phyloP scores from a whole-genome alignment of 768 basidiomycete species.

The Crepidotus variabilis region DNA sequence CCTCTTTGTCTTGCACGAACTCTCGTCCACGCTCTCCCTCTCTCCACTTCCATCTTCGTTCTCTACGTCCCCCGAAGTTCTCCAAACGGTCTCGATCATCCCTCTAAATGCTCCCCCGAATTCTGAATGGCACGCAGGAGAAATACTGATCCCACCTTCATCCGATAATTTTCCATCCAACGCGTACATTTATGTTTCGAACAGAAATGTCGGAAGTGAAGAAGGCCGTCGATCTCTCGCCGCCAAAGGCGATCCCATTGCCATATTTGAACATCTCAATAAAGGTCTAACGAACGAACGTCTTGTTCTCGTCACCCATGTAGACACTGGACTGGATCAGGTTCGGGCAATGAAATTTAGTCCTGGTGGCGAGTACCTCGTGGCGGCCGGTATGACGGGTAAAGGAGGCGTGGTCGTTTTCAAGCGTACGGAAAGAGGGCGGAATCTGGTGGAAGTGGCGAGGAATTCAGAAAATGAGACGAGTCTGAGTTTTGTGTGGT shows the following conservation, averaged over 20 bases:
- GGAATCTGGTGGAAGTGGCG: constrained; percentile 47
- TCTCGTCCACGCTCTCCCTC: constrained; percentile 52
- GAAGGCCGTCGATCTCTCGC: too few species aligned
- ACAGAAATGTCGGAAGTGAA: constrained; percentile 59
- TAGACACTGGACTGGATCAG: constrained; percentile 62
- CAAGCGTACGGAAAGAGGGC: constrained; percentile 51
- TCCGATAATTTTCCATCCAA: constrained; percentile 40
- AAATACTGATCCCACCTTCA: constrained; percentile 56
- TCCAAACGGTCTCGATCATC: constrained; percentile 45
- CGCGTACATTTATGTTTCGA: constrained; percentile 65
- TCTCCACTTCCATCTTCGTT: constrained; percentile 51
- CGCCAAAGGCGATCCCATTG: constrained; percentile 58
- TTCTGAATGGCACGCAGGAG: constrained; percentile 48
- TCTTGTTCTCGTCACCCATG: constrained; percentile 39
- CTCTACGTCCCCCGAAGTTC: too few species aligned
- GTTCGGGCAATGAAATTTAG: constrained; percentile 66
- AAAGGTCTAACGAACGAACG: constrained; percentile 26
- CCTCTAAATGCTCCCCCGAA: constrained; percentile 30
- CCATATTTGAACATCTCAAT: constrained; percentile 50
- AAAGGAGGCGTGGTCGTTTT: constrained; percentile 53
- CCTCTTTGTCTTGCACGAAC: constrained; percentile 53
- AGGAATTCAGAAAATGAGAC: too few species aligned
- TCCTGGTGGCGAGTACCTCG: constrained; percentile 44
- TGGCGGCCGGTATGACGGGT: constrained; percentile 52
- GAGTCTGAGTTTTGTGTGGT: too few species aligned